These are phyloP conservation scores for Eragrostis nindensis DNA, from an alignment of 176 grass and related monocot species.

Conservation along the genomic window DNA sequence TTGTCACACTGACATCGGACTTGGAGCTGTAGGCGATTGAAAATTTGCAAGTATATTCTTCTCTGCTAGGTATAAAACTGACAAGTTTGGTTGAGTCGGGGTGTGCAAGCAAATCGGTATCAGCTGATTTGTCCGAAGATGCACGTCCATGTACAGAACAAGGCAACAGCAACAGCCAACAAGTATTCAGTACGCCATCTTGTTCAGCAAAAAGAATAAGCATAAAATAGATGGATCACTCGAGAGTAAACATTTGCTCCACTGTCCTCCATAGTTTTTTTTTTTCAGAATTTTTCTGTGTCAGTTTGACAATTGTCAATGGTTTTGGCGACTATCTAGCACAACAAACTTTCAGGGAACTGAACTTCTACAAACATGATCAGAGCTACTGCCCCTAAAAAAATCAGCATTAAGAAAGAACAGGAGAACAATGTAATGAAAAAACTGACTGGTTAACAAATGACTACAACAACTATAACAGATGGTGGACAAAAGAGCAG, in stretches of 20 bases:
- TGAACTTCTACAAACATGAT: conserved; percentile 21
- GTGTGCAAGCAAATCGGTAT: conserved; percentile 15
- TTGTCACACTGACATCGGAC: neutral
- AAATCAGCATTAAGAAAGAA: neutral
- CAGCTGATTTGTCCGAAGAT: neutral
- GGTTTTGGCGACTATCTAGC: neutral
- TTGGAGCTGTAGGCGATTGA: neutral
- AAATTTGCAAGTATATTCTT: conserved; percentile 12
- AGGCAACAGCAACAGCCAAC: neutral
- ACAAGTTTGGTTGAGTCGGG: neutral
- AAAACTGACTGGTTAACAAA: conserved; percentile 29
- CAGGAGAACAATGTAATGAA: neutral
- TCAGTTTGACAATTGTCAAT: neutral
- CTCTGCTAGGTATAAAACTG: neutral
- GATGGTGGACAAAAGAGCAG: conserved; percentile 24
- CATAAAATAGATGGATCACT: neutral
- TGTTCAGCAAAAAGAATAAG: neutral
- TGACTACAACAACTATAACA: conserved; percentile 28
- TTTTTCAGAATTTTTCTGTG: neutral
- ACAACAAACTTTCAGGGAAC: conserved; percentile 25
- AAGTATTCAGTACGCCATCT: neutral
- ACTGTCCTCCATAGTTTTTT: neutral
- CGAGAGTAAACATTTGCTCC: neutral
- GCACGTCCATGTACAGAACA: neutral
- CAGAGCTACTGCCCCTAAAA: conserved; percentile 13